Percentiles rank a stretch among this genome's conserved stretches.
These are phyloP conservation scores for Flaveria sonorensis DNA, from an alignment of 129 eudicot species.

Conservation along the genomic window DNA sequence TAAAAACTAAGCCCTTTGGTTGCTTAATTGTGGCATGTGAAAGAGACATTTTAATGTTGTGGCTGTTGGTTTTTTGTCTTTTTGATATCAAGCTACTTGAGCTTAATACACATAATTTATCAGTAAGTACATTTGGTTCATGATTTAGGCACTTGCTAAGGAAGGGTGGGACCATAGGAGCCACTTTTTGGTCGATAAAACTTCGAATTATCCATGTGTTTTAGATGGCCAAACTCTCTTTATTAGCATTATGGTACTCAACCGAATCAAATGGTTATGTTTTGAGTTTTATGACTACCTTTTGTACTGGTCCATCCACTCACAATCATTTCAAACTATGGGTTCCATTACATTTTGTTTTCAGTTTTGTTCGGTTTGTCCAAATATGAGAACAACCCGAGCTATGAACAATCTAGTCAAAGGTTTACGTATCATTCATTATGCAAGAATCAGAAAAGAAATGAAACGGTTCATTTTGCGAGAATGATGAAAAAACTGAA, in stretches of 20 bases:
- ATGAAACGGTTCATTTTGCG: background rate
- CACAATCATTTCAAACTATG: background rate
- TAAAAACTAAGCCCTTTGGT: slow-evolving; percentile 14
- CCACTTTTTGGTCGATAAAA: slow-evolving; percentile 2
- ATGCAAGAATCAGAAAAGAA: background rate
- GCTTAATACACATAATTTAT: background rate
- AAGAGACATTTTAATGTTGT: background rate
- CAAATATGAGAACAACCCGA: background rate
- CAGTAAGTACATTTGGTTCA: background rate
- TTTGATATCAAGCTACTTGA: background rate
- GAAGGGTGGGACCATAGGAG: background rate
- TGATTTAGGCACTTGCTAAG: background rate
- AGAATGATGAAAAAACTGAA: too few species aligned
- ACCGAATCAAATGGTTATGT: background rate
- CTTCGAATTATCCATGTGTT: too few species aligned
- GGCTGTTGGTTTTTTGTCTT: background rate
- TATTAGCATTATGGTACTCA: background rate
- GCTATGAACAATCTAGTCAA: too few species aligned
- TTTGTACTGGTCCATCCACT: background rate
- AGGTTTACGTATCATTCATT: too few species aligned
- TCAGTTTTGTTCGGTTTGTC: background rate
- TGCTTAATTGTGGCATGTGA: slow-evolving; percentile 1
- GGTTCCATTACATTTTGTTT: background rate
- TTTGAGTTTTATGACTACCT: background rate
- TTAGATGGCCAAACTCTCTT: background rate